Percentiles rank a stretch among this genome's conserved stretches.
These are phyloP conservation scores for Fraxinus cuspidata DNA, from an alignment of 257 asterid species.

Conservation along the genomic window DNA sequence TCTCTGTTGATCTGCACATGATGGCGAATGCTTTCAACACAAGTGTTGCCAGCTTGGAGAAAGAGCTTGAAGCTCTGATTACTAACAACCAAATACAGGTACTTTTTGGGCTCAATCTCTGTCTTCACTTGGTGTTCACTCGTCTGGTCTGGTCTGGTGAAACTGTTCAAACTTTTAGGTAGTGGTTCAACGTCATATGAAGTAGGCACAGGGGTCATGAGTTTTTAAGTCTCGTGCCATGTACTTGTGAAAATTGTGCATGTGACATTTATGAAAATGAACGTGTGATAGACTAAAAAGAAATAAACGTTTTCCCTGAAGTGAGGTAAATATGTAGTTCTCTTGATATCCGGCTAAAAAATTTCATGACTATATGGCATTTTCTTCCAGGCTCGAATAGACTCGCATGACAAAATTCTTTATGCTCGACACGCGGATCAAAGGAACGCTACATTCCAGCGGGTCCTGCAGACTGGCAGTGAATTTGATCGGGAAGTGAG, in stretches of 20 bases:
- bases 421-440: conserved; percentile 98
- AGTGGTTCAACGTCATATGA: neutral
- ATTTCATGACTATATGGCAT: neutral
- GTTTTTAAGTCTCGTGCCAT: neutral
- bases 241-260: neutral
- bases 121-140: neutral
- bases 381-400: conserved; percentile 82
- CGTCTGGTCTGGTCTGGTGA: neutral
- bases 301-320: neutral
- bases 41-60: conserved; percentile 69
- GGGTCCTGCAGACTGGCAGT: conserved; percentile 75
- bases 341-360: neutral
- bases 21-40: conserved; percentile 98
- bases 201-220: neutral
- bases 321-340: neutral
- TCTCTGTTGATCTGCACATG: conserved; percentile 87
- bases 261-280: neutral
- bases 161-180: neutral
- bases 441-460: conserved; percentile 91
- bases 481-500: conserved; percentile 81
- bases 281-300: neutral
- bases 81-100: conserved; percentile 94
- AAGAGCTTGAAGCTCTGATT: conserved; percentile 89
- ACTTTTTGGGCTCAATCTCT: neutral
- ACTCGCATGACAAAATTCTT: conserved; percentile 88